Conservation (phyloP, 768 basidiomycete genomes). For the Mycena filopes region DNA sequence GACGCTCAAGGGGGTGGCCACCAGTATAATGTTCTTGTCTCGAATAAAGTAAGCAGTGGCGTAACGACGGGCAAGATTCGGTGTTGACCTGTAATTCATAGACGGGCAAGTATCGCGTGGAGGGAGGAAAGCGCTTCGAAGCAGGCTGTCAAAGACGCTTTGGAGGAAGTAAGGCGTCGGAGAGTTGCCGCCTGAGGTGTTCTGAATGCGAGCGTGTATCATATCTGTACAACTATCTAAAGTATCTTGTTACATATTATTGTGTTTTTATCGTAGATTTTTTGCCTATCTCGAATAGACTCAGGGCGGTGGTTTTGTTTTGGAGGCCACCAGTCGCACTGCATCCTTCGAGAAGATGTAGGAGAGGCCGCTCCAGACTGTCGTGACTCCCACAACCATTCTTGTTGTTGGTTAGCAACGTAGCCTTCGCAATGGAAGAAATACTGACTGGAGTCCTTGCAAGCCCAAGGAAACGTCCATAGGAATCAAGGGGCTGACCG, state of each 20-base stretch:
- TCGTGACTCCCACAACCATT: slow-evolving; percentile 89
- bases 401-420: slow-evolving; percentile 52
- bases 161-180: slow-evolving; percentile 75
- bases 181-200: slow-evolving; percentile 45
- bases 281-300: slow-evolving; percentile 15
- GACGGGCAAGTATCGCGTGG: slow-evolving; percentile 73
- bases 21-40: slow-evolving; percentile 71
- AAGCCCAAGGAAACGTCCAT: slow-evolving; percentile 65
- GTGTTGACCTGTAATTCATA: slow-evolving; percentile 40
- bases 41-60: slow-evolving; percentile 65
- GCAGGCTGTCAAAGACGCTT: slow-evolving; percentile 69
- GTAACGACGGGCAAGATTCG: slow-evolving; percentile 5
- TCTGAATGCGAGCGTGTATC: slow-evolving; percentile 17
- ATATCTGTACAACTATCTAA: slow-evolving; percentile 30
- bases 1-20: slow-evolving; percentile 66
- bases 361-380: slow-evolving; percentile 90
- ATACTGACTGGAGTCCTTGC: slow-evolving; percentile 79
- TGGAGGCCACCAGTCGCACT: slow-evolving; percentile 66
- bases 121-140: slow-evolving; percentile 68
- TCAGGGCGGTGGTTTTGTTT: slow-evolving; percentile 41
- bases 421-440: not conserved
- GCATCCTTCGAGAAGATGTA: slow-evolving; percentile 83
- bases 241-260: slow-evolving; percentile 36
- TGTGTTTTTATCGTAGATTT: slow-evolving; percentile 24
- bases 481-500: slow-evolving; percentile 83